Conservation (phyloP, 2,329 filamentous ascomycete genomes). For the Metarhizium album region DNA sequence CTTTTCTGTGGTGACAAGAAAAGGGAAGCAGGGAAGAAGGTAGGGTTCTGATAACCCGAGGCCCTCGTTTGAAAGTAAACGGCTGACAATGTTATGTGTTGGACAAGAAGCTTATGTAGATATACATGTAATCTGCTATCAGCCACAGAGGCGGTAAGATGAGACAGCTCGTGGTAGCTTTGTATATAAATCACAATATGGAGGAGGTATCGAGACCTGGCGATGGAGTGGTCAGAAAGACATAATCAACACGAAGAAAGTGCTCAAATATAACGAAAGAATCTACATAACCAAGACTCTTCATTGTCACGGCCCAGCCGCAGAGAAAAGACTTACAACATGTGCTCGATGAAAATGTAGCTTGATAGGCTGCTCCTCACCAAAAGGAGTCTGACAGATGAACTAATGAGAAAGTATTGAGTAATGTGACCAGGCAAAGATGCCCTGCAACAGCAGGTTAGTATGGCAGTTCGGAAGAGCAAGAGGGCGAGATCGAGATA, state of each 20-base stretch:
- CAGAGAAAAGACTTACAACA: not conserved
- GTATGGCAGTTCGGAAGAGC: not conserved
- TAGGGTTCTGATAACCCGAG: not conserved
- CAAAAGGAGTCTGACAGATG: not conserved
- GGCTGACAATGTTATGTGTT: too few species aligned
- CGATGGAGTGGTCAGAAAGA: not conserved
- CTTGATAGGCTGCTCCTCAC: not conserved
- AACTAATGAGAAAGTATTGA: not conserved
- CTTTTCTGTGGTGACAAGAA: not conserved
- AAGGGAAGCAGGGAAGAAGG: not conserved
- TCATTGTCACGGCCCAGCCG: not conserved
- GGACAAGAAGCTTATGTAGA: too few species aligned
- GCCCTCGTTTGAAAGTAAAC: not conserved
- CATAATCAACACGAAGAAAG: not conserved
- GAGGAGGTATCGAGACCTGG: not conserved
- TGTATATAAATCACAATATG: too few species aligned
- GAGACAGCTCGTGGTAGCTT: too few species aligned
- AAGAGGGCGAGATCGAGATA: constrained; percentile 4
- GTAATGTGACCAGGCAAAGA: constrained; percentile 3
- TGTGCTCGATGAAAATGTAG: not conserved
- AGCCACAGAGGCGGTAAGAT: too few species aligned
- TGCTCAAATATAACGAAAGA: not conserved
- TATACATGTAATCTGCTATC: too few species aligned
- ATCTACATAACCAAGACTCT: not conserved
- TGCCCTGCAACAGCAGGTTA: constrained; percentile 7